phyloP scores from a whole-genome alignment of 306 rosid species.

The Rosa rugosa region DNA sequence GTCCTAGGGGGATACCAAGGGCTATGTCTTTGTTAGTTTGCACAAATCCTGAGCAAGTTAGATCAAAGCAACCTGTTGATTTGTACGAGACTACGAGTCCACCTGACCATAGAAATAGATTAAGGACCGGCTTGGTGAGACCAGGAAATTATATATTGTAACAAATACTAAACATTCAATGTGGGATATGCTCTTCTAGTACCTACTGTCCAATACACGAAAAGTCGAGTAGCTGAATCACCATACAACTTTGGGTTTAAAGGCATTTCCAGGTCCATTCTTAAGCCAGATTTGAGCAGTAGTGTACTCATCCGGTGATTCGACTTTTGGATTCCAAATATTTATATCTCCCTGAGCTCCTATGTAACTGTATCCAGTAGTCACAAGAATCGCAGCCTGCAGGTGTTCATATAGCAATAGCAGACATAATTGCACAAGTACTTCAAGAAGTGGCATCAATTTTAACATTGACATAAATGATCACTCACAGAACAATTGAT shows the following conservation, averaged over 20 bases:
- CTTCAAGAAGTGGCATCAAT: neutral
- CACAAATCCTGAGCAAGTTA: conserved; percentile 60
- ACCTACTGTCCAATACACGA: conserved; percentile 65
- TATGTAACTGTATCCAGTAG: conserved; percentile 46
- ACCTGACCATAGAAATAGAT: conserved; percentile 13
- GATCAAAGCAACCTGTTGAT: conserved; percentile 71
- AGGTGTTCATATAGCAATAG: neutral
- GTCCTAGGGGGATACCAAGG: conserved; percentile 43
- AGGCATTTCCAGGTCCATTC: conserved; percentile 28
- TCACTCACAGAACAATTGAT: conserved; percentile 48
- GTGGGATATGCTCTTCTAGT: neutral
- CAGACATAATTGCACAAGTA: neutral
- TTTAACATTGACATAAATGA: neutral
- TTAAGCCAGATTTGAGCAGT: conserved; percentile 62
- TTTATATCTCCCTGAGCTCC: conserved; percentile 64
- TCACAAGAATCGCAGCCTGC: conserved; percentile 43
- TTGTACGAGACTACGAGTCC: conserved; percentile 63
- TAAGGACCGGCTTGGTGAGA: neutral
- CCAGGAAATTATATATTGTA: neutral
- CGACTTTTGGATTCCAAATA: conserved; percentile 58
- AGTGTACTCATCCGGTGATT: conserved; percentile 45
- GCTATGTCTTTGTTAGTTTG: conserved; percentile 37
- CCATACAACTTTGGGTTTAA: conserved; percentile 61
- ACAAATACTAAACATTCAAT: neutral
- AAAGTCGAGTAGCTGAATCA: conserved; percentile 40